These are phyloP conservation scores for Eimeria maxima DNA, from an alignment of 169 alveolate genomes.

Conservation along the genomic window DNA sequence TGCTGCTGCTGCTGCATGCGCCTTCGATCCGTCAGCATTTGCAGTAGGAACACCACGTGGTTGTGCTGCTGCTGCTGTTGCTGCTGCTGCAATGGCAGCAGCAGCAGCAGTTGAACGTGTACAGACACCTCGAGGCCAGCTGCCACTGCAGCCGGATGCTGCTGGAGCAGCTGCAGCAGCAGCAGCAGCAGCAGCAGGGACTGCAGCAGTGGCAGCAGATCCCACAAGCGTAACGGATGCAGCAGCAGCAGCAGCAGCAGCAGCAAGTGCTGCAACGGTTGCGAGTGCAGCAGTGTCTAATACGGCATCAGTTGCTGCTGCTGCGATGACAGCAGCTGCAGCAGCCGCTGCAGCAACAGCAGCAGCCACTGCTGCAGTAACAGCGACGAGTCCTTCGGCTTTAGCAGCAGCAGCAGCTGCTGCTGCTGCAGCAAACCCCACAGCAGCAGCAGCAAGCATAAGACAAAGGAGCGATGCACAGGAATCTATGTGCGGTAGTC, in stretches of 20 bases:
- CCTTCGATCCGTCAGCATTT: no score
- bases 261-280: not conserved
- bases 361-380: no score
- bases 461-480: not conserved
- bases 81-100: not conserved
- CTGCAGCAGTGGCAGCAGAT: not conserved
- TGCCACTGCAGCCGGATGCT: no score
- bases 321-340: not conserved
- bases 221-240: not conserved
- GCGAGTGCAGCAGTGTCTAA: not conserved
- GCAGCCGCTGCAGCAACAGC: not conserved
- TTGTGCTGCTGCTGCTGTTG: not conserved
- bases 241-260: constrained; percentile 4
- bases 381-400: no score
- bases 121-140: no score
- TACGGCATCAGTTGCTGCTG: not conserved
- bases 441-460: not conserved
- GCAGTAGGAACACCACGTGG: not conserved
- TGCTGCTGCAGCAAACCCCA: not conserved
- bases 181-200: not conserved
- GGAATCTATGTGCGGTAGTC: not conserved
- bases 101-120: not conserved
- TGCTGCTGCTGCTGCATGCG: no score
- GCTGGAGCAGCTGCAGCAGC: no score
- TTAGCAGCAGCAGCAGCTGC: constrained; percentile 16